Evolutionary conservation across 2,329 filamentous ascomycete genomes (phyloP).

Genomic region (Graphilbum ipis-grandicollis): DNA sequence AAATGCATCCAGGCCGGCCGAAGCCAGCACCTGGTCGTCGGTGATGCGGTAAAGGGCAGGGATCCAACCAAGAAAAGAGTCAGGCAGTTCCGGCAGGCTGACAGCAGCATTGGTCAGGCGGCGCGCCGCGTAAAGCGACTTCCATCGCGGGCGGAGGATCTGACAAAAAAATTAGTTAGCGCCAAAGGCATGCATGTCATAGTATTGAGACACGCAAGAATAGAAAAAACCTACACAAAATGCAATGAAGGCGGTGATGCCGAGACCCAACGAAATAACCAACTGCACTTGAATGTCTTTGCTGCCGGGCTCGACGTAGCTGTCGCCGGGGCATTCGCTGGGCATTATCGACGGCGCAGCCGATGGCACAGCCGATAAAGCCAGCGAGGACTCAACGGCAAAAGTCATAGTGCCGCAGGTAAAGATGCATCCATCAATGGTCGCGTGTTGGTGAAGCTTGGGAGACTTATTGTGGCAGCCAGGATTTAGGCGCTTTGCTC

Average conservation of each 20-base stretch:
- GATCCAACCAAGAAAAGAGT: constrained; percentile 87
- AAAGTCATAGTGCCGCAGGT: constrained; percentile 8
- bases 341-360: too few relatives aligned
- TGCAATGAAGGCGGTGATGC: constrained; percentile 50
- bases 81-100: constrained; percentile 60
- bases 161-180: constrained; percentile 17
- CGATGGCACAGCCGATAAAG: constrained; percentile 4
- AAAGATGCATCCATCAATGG: neutral
- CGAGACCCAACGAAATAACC: constrained; percentile 52
- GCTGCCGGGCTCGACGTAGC: constrained; percentile 17
- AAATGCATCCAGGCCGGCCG: constrained; percentile 86
- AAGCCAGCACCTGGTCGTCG: constrained; percentile 76
- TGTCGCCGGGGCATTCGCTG: constrained; percentile 11
- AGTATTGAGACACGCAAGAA: too few relatives aligned
- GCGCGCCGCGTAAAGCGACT: constrained; percentile 72
- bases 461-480: too few relatives aligned
- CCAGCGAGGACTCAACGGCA: neutral
- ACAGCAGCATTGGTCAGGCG: constrained; percentile 42
- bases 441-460: too few relatives aligned
- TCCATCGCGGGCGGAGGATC: constrained; percentile 83
- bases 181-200: too few relatives aligned
- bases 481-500: too few relatives aligned
- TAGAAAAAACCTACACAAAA: constrained; percentile 65
- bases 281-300: constrained; percentile 47
- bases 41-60: constrained; percentile 67